Conservation (phyloP, 768 basidiomycete species). For the Cystofilobasidium ferigula region DNA sequence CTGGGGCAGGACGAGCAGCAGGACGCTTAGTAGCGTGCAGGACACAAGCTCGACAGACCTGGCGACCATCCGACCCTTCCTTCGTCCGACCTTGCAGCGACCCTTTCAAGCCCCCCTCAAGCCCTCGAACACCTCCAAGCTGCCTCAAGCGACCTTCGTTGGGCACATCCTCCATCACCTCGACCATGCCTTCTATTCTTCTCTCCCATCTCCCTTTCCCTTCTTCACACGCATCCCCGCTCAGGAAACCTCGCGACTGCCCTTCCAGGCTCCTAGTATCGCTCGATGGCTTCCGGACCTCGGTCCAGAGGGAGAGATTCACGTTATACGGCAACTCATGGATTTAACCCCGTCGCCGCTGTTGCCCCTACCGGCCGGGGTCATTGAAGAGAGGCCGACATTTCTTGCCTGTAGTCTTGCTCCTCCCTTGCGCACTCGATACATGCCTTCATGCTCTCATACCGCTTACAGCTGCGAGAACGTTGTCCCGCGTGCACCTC, state of each 20-base stretch:
- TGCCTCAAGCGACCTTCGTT: too few species aligned
- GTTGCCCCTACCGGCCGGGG: slow-evolving; percentile 28
- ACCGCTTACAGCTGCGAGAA: background rate
- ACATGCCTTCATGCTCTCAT: background rate
- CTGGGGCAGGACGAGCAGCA: too few species aligned
- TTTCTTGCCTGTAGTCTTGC: background rate
- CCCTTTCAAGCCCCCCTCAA: too few species aligned
- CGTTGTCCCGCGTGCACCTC: too few species aligned
- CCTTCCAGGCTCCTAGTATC: background rate
- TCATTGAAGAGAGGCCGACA: slow-evolving; percentile 24
- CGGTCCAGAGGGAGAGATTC: background rate
- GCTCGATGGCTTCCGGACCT: slow-evolving; percentile 3
- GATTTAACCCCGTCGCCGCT: slow-evolving; percentile 25
- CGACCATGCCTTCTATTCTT: background rate
- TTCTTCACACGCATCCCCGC: background rate
- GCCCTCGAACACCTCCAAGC: too few species aligned
- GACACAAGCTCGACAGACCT: too few species aligned
- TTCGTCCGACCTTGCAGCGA: too few species aligned
- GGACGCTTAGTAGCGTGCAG: too few species aligned
- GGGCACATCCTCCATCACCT: too few species aligned
- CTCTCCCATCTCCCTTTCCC: background rate
- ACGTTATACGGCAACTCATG: background rate
- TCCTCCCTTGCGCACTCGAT: background rate
- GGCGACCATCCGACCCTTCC: too few species aligned
- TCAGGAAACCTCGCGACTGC: slow-evolving; percentile 14